Base-by-base conservation (phyloP, 768 basidiomycete genomes). In the Lentinula boryana region DNA sequence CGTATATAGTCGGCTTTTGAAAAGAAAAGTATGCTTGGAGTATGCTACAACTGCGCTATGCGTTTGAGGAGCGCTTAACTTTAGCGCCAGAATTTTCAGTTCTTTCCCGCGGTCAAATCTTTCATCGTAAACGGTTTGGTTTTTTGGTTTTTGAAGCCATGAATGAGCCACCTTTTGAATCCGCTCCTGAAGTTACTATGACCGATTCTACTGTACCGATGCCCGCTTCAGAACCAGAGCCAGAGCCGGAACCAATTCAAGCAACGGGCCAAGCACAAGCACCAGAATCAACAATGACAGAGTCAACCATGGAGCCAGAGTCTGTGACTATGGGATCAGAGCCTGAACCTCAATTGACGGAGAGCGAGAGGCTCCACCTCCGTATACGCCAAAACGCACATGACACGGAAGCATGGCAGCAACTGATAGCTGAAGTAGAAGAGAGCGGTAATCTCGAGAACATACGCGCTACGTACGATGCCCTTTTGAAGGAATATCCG, bases 401-500 rank as follows among this genome's bases (percentile, higher is more conserved):
- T 71, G 85, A 94, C 70, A 84, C 86, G n/a, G 87, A 88, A 50
- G 81, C 80, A 15, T 90, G 94, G 86, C 80, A 90, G 70, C 84
- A 82, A 64, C 78, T 96, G 36, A 81, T 97, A 66, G 82, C 86
- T 52, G 75, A 90, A 63, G 88, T 92, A 38, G 88, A 95, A 75
- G 77, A 80, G 60, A 84, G 83, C 38, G 87, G 85, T 63, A 90
- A 96, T 68, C 81, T 93, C 65, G 83, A 87, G 56, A 86, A 86
- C 71, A 87, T 95, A 64, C 85, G 91, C 63, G 81, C 84, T 49
- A 85, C 89, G 15, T 98, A 92, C 72, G 89, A 93, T 68, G 86
- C 82, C 44, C 77, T 98, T 64, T 80, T 96, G 60, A 84, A 86
- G 68, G 85, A 85, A 56, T 96, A 91, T 72, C 95, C 96, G 18